These are phyloP conservation scores for Lasiodiplodia citricola DNA, from an alignment of 2,329 filamentous ascomycete species.

Conservation along the genomic window DNA sequence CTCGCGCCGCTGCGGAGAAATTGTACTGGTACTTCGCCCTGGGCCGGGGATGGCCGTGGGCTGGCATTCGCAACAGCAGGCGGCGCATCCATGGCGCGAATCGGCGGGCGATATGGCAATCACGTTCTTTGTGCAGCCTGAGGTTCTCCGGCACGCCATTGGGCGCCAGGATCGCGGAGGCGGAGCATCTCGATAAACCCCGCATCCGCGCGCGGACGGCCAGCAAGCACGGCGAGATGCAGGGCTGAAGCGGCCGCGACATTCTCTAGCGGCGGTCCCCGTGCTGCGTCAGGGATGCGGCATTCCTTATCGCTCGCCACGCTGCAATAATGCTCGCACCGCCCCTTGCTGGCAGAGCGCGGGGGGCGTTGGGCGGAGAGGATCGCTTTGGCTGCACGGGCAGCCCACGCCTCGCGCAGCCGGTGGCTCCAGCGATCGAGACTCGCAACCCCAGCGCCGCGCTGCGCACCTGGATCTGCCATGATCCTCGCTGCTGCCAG, in stretches of 20 bases:
- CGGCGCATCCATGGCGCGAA: conserved; percentile 15
- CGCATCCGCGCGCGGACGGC: conserved; percentile 22
- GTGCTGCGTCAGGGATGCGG: conserved; percentile 18
- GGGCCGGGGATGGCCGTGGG: conserved; percentile 1
- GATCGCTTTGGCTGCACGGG: conserved; percentile 12
- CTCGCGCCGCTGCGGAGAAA: not conserved
- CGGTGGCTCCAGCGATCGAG: conserved; percentile 24
- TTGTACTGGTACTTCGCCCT: not conserved
- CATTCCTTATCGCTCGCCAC: conserved; percentile 25
- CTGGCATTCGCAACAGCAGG: not conserved
- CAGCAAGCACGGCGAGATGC: not conserved
- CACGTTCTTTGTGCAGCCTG: conserved; percentile 17
- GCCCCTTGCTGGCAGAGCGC: conserved; percentile 8
- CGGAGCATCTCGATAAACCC: conserved; percentile 25
- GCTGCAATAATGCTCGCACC: conserved; percentile 14
- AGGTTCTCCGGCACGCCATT: conserved; percentile 15
- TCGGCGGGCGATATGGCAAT: conserved; percentile 12
- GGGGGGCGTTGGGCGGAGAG: conserved; percentile 16
- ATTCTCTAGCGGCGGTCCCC: not conserved
- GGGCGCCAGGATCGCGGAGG: conserved; percentile 13
- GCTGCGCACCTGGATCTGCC: conserved; percentile 24
- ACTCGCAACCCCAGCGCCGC: conserved; percentile 19
- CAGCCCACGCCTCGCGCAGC: conserved; percentile 22
- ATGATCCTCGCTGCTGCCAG: conserved; percentile 24
- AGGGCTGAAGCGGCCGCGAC: conserved; percentile 2